Base-by-base conservation (phyloP, 768 basidiomycete species). In the Cubamyces sp. region DNA sequence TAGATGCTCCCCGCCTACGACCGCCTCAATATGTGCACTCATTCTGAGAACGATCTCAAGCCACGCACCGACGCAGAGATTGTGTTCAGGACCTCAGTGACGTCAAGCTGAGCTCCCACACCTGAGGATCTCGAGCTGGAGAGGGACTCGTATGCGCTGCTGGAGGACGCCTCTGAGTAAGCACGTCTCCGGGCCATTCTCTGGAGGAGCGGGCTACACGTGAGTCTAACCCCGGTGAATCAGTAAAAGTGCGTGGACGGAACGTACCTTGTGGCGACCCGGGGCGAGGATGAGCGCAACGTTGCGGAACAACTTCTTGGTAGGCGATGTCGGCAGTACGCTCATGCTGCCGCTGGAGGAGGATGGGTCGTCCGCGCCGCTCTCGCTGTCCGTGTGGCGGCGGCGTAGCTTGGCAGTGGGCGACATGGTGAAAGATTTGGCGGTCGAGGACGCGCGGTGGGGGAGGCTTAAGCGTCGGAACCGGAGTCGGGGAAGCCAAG, bases 311-410 rank as follows among this genome's bases (percentile, higher is more conserved):
- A 57, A 4, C 7, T 21, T 57, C 16, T 9, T 39, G 5, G 56
- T 21, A 1, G 46, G 19, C 37, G 18, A n/a, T n/a, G 47, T 34
- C 16, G 21, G 11, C 23, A 18, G 2, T 6, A 16, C 6, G 19
- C 25, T 3, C 25, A 9, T 19, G 9, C 23, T 15, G n/a, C 14
- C 23, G 21, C 21, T 14, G 16, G 16, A 15, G 34, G 8, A 23
- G 3, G n/a, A 37, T 9, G 34, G 9, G 1, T 34, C 34, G 34
- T 12, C 11, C 25, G n/a, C 19, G 21, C 14, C 11, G 11, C 18
- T 34, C 18, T 42, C 49, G 40, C 61, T 28, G 9, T 55, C 54
- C 1, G 61, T 62, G 6, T 55, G 39, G 18, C 48, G 54, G 28
- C 61, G 54, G 6, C 5, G 54, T 14, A 50, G 1, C 21, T 43